Evolutionary conservation across 129 eudicot genomes (phyloP), one percentile per base, ranked within the genome.

Genomic region (Escallonia rubra): DNA sequence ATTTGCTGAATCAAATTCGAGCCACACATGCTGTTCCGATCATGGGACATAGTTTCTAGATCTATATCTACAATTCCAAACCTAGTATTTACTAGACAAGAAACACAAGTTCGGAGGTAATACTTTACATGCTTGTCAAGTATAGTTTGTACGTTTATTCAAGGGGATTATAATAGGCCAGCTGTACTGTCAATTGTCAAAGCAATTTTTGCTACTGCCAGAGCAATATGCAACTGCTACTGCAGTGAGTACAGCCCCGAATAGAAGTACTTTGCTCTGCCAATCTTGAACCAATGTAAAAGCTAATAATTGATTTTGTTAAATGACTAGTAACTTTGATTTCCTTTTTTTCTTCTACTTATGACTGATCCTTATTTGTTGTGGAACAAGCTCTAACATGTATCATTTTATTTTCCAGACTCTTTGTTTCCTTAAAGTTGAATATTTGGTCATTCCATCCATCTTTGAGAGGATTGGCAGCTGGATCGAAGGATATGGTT

Each of bases 391-490:
- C 46, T 40, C 4, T 45, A 2, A 47, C 46, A 34, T 41, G 8
- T 8, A 34, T 56, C 8, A 12, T 23, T 23, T 23, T 23, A 8
- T 4, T 43, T 57, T 75, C 39, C 68, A 89, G 94, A 84, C 82
- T 55, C 96, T 89, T 63, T 52, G 68, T 77, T 76, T 41, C 48
- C 81, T 86, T 3, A 80, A 81, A 23, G 81, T 89, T 14, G 70
- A 57, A 60, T 63, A 65, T 34, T 71, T 89, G 68, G 63, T 86
- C 16, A 86, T 89, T 62, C 94, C 90, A 47, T 89, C 96, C 2
- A 74, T 80, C 11, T 48, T 56, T 2, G 75, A 76, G 63, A 86
- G 74, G 42, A 64, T 69, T 16, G 60, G 38, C 15, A 76, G 46
- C 41, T 89, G 94, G 96, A 73, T 14, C 14, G 60, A 67, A 41